phyloP scores from a whole-genome alignment of 1,284 basidiomycete species.

The Leccinum laetum region DNA sequence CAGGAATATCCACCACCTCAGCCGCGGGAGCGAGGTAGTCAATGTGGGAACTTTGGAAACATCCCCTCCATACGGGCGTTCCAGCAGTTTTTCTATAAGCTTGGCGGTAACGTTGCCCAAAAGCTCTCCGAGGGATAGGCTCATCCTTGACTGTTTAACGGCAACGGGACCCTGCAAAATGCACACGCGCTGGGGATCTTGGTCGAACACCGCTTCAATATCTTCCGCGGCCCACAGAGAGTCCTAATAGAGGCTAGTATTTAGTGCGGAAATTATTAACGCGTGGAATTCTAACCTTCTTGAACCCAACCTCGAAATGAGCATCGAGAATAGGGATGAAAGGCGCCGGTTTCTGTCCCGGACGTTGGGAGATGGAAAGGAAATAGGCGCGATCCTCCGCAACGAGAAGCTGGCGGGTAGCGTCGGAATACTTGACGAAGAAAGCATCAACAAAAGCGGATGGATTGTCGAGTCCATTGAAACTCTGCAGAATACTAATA shows the following conservation, averaged over 20 bases:
- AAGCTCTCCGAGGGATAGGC: constrained; percentile 81
- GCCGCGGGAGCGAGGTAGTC: constrained; percentile 83
- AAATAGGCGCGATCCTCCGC: constrained; percentile 96
- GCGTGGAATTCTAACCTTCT: constrained; percentile 66
- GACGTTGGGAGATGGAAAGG: constrained; percentile 91
- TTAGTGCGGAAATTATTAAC: constrained; percentile 13
- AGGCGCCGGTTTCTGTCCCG: constrained; percentile 97
- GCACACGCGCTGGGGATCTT: constrained; percentile 97
- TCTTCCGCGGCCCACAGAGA: constrained; percentile 98
- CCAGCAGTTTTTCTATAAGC: constrained; percentile 82
- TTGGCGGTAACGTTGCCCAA: constrained; percentile 84
- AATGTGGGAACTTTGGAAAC: constrained; percentile 74
- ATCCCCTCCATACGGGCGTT: constrained; percentile 82
- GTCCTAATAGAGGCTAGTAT: constrained; percentile 54
- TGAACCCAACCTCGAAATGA: constrained; percentile 97
- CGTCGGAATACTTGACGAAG: constrained; percentile 84
- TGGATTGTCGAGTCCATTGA: constrained; percentile 83
- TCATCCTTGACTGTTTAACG: constrained; percentile 84
- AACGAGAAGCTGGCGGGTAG: constrained; percentile 86
- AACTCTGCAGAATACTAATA: constrained; percentile 76
- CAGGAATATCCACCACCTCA: constrained; percentile 33
- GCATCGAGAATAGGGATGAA: constrained; percentile 98
- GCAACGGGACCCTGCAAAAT: constrained; percentile 98
- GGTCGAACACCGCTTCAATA: constrained; percentile 97
- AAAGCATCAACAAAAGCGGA: constrained; percentile 78